phyloP scores from a whole-genome alignment of 2,329 filamentous ascomycete species.

The Diaporthe sp. region DNA sequence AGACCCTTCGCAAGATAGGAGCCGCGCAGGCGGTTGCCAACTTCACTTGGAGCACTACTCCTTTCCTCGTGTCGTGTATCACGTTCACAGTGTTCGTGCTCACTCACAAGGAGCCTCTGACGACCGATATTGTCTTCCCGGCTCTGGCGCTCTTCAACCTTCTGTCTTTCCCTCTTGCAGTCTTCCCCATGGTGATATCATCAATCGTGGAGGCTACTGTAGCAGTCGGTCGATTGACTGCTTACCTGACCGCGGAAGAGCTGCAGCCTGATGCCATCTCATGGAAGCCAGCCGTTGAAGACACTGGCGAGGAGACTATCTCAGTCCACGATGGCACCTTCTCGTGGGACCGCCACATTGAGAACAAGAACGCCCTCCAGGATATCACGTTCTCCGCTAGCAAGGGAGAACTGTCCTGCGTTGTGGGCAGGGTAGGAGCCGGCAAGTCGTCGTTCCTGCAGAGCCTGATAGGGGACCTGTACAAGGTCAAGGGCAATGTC shows the following conservation, averaged over 20 bases:
- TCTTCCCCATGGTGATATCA: conserved; percentile 98
- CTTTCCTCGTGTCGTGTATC: conserved; percentile 96
- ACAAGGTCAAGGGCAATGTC: conserved; percentile 88
- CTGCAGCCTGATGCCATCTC: conserved; percentile 87
- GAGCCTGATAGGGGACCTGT: conserved; percentile 89
- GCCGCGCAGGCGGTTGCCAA: conserved; percentile 94
- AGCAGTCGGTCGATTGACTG: conserved; percentile 86
- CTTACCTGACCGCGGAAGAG: conserved; percentile 90
- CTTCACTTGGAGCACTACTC: conserved; percentile 98
- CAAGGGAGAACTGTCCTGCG: conserved; percentile 93
- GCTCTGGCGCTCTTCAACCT: conserved; percentile 95
- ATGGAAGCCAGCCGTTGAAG: conserved; percentile 76
- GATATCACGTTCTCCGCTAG: conserved; percentile 90
- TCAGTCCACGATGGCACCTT: conserved; percentile 88
- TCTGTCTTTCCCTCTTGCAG: conserved; percentile 92
- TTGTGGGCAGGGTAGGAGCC: conserved; percentile 93
- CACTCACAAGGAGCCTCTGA: conserved; percentile 83
- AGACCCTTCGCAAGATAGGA: conserved; percentile 95
- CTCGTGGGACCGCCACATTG: conserved; percentile 91
- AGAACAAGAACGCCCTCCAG: conserved; percentile 75
- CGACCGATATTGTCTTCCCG: conserved; percentile 96
- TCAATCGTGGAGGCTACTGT: conserved; percentile 97
- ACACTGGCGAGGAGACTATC: conserved; percentile 88
- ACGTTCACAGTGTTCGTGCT: conserved; percentile 96
- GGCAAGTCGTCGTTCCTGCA: conserved; percentile 96